Conservation (phyloP, 495 filamentous ascomycete genomes). For the Penicillium mononematosum region DNA sequence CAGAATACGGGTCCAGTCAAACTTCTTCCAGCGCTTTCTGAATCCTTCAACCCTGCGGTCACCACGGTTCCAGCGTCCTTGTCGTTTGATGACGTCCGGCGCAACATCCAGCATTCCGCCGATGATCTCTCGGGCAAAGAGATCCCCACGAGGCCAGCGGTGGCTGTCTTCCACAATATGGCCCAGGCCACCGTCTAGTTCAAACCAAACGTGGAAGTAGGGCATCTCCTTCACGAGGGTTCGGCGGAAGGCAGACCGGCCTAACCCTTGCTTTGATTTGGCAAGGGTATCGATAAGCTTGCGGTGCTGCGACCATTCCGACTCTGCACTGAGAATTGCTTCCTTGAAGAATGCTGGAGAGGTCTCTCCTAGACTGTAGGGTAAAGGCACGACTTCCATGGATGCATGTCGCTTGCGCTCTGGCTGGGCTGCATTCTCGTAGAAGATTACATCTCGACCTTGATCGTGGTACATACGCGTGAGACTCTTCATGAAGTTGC, state of each 20-base stretch:
- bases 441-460: constrained; percentile 89
- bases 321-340: constrained; percentile 81
- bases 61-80: constrained; percentile 80
- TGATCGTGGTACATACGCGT: constrained; percentile 91
- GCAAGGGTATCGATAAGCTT: constrained; percentile 88
- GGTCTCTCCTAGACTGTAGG: constrained; percentile 80
- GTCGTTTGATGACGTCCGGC: constrained; percentile 81
- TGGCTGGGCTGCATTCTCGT: constrained; percentile 89
- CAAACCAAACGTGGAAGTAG: constrained; percentile 98
- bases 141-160: constrained; percentile 87
- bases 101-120: constrained; percentile 90
- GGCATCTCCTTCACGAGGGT: constrained; percentile 94
- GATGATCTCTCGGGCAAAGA: constrained; percentile 89
- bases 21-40: constrained; percentile 82
- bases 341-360: constrained; percentile 95
- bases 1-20: constrained; percentile 91
- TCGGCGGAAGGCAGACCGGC: constrained; percentile 77
- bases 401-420: constrained; percentile 78
- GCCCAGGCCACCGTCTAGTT: constrained; percentile 85
- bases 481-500: constrained; percentile 98
- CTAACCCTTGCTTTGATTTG: constrained; percentile 65
- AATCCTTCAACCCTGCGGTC: constrained; percentile 77
- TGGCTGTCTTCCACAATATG: constrained; percentile 88
- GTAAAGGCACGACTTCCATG: constrained; percentile 83
- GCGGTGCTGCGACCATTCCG: constrained; percentile 93